These are phyloP conservation scores for Botrytis pseudocinerea DNA, from an alignment of 2,329 filamentous ascomycete genomes.

Conservation along the genomic window DNA sequence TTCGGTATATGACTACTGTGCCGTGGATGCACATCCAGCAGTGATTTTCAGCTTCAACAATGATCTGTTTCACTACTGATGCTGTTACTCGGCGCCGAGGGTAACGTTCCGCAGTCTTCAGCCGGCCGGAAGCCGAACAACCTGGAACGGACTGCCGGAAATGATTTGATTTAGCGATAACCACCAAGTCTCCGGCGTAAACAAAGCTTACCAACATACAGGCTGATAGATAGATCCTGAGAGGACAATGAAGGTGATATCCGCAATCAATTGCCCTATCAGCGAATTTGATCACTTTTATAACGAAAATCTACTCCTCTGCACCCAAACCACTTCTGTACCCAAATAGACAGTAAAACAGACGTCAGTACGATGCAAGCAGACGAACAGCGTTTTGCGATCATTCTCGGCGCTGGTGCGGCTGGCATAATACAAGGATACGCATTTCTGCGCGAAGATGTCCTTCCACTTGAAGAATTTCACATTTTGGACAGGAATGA, in stretches of 20 bases:
- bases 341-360: constrained; percentile 11
- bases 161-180: constrained; percentile 6
- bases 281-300: constrained; percentile 4
- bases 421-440: constrained; percentile 18
- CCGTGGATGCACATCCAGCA: constrained; percentile 5
- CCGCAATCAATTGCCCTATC: constrained; percentile 4
- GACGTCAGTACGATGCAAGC: constrained; percentile 3
- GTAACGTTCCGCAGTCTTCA: constrained; percentile 6
- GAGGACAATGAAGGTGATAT: constrained; percentile 4
- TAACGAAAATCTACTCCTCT: constrained; percentile 9
- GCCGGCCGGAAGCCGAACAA: constrained; percentile 6
- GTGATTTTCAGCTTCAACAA: constrained; percentile 9
- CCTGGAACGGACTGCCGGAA: constrained; percentile 7
- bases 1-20: constrained; percentile 7
- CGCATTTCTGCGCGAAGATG: constrained; percentile 10
- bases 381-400: constrained; percentile 12
- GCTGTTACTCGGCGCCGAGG: constrained; percentile 6
- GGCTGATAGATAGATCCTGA: constrained; percentile 8
- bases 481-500: constrained; percentile 14
- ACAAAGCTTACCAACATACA: constrained; percentile 7
- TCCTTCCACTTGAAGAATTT: constrained; percentile 15
- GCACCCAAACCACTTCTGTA: constrained; percentile 3
- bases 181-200: constrained; percentile 4
- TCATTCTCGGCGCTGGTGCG: constrained; percentile 13
- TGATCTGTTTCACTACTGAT: constrained; percentile 9